Evolutionary conservation across 306 rosid species (phyloP).

Genomic region (Gastrolobium bilobum): DNA sequence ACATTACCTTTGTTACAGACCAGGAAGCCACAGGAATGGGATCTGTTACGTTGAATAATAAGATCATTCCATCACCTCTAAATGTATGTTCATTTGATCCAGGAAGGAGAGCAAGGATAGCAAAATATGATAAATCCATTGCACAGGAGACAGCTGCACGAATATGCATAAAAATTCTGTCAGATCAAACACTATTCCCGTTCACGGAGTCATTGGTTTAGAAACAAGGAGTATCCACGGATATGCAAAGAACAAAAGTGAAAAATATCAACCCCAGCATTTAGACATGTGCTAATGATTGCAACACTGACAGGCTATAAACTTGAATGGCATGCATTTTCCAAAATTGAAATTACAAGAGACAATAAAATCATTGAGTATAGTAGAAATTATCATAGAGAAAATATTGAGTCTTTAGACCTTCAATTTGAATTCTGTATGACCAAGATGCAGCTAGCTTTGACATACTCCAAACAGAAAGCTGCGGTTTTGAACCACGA

Average conservation of each 20-base stretch:
- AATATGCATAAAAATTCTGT: conserved; percentile 33
- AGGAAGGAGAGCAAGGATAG: conserved; percentile 81
- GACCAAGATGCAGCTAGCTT: conserved; percentile 78
- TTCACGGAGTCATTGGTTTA: conserved; percentile 12
- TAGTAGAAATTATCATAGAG: neutral
- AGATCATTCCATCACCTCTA: conserved; percentile 74
- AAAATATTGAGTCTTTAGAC: conserved; percentile 51
- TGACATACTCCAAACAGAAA: conserved; percentile 80
- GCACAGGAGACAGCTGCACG: conserved; percentile 86
- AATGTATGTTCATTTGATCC: conserved; percentile 58
- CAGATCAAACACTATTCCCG: conserved; percentile 42
- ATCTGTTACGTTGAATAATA: conserved; percentile 71
- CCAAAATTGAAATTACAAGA: conserved; percentile 14
- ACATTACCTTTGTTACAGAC: conserved; percentile 84
- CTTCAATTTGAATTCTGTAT: conserved; percentile 90
- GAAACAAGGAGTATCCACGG: neutral
- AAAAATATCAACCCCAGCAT: conserved; percentile 10
- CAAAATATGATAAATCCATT: conserved; percentile 69
- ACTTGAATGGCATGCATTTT: conserved; percentile 1
- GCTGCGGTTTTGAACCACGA: conserved; percentile 77
- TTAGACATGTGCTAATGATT: conserved; percentile 7
- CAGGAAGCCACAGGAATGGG: conserved; percentile 83
- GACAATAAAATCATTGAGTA: conserved; percentile 15
- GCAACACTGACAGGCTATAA: conserved; percentile 29
- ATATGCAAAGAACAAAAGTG: conserved; percentile 9